Evolutionary conservation across 495 filamentous ascomycete genomes (phyloP).

Genomic region (Penicillium pulvis): DNA sequence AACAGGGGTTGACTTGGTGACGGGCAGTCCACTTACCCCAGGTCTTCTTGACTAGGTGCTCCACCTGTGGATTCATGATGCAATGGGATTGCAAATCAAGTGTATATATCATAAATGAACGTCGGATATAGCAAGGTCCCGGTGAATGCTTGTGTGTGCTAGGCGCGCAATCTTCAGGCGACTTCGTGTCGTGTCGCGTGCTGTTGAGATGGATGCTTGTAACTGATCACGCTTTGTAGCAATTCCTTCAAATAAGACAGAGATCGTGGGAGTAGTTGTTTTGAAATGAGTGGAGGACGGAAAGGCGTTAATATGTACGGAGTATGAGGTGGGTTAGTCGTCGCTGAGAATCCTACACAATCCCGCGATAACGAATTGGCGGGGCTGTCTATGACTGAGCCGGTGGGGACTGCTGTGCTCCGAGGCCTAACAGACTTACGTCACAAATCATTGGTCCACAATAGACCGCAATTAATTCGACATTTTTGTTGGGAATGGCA

Average conservation of each 20-base stretch:
- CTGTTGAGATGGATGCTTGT: conserved; percentile 2
- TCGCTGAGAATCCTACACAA: conserved; percentile 6
- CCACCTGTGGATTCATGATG: conserved; percentile 72
- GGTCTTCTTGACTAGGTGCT: conserved; percentile 66
- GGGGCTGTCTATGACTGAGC: conserved; percentile 24
- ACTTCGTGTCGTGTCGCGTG: conserved; percentile 20
- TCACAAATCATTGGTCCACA: conserved; percentile 1
- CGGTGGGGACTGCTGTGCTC: conserved; percentile 37
- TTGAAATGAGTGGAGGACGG: not conserved
- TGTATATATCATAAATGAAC: not conserved
- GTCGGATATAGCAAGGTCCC: not conserved
- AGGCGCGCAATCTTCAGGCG: conserved; percentile 1
- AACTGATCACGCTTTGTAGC: not conserved
- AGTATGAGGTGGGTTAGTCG: not conserved
- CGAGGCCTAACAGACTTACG: conserved; percentile 14
- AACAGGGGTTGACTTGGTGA: conserved; percentile 2
- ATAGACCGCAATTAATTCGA: not conserved
- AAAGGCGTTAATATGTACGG: not conserved
- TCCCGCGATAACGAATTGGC: conserved; percentile 25
- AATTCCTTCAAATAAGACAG: not conserved
- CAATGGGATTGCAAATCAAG: not conserved
- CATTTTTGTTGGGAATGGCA: not conserved
- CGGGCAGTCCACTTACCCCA: conserved; percentile 56
- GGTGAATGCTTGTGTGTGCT: not conserved
- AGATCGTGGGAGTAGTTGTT: not conserved